Evolutionary conservation across 1,284 basidiomycete species (phyloP), one percentile per base, ranked within the genome.

Genomic region (Prillingera fragicola): DNA sequence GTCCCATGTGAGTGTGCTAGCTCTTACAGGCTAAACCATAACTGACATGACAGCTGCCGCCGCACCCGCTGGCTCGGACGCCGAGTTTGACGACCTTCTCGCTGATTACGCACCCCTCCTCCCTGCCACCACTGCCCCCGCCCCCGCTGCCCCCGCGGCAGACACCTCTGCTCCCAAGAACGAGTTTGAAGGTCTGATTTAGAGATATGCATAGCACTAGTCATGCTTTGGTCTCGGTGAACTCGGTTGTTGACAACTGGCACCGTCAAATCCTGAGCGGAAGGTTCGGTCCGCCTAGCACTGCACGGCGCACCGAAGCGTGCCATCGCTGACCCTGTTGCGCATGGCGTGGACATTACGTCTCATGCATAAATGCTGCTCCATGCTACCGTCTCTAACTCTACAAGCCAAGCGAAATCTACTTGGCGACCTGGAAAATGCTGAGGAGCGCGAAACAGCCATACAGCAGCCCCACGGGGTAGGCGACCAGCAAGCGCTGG

Each of bases 371-470:
- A 31, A 32, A 39, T 45, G 43, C 38, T 39, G 21, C 24, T 37
- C 13, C 8, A 37, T 39, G 38, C 27, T 15, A 39, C 21, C 29
- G 24, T 22, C 34, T 22, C 34, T 12, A 22, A n/a, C 22, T 35
- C 9, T n/a, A 10, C 18, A 23, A 23, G 19, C 21, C 10, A 14
- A n/a, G 13, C 17, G 38, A n/a, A n/a, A 18, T 25, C 37, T 48
- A 44, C 52, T 65, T 67, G 21, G 62, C 65, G 22, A 65, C 65
- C 40, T 62, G 67, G 57, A 72, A 72, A 43, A 72, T 70, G 48
- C 85, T 90, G 45, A 94, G 77, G 33, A 94, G 72, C 9, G 87
- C 89, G 64, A 94, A 94, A 71, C 87, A 92, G 19, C 87, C 88
- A 58, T 92, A 96, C 33, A 96, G 74, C 42, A 96, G 73, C 34